Conservation (phyloP, 2,329 filamentous ascomycete genomes). For the Trichophyton mentagrophytes region DNA sequence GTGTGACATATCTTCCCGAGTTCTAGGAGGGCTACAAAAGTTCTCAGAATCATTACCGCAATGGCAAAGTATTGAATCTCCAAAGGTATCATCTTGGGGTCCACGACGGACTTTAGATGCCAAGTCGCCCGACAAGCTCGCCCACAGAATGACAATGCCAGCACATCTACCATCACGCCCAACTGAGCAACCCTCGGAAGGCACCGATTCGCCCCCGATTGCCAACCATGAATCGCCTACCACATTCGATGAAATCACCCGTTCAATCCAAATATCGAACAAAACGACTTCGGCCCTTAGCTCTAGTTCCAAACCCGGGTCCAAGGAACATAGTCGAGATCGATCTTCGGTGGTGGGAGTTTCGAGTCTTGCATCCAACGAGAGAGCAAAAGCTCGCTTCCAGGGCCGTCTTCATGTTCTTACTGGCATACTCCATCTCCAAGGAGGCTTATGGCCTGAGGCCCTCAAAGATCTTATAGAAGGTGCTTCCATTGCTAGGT, state of each 20-base stretch:
- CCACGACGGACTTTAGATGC: constrained; percentile 40
- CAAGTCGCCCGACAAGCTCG: constrained; percentile 43
- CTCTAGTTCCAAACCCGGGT: constrained; percentile 27
- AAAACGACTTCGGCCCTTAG: constrained; percentile 29
- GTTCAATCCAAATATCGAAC: constrained; percentile 30
- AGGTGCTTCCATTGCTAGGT: constrained; percentile 62
- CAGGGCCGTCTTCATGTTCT: constrained; percentile 68
- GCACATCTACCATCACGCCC: constrained; percentile 40
- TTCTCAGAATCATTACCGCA: constrained; percentile 61
- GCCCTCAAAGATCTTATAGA: constrained; percentile 74
- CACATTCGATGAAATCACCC: constrained; percentile 42
- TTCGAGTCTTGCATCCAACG: constrained; percentile 55
- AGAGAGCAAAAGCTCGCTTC: constrained; percentile 66
- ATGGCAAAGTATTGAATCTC: constrained; percentile 65
- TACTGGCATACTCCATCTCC: constrained; percentile 73
- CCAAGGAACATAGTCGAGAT: constrained; percentile 47
- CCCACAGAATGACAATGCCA: constrained; percentile 71
- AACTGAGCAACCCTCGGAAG: constrained; percentile 23
- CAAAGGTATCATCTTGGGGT: constrained; percentile 39
- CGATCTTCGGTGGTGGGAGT: constrained; percentile 55
- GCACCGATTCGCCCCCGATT: constrained; percentile 26
- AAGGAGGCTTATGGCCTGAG: constrained; percentile 80
- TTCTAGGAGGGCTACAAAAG: constrained; percentile 63
- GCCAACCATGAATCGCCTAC: constrained; percentile 35
- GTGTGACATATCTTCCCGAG: constrained; percentile 61